Percentiles rank a stretch among this genome's conserved stretches.
phyloP scores from a whole-genome alignment of 2,329 filamentous ascomycete genomes.

The Trichoderma lentiforme region DNA sequence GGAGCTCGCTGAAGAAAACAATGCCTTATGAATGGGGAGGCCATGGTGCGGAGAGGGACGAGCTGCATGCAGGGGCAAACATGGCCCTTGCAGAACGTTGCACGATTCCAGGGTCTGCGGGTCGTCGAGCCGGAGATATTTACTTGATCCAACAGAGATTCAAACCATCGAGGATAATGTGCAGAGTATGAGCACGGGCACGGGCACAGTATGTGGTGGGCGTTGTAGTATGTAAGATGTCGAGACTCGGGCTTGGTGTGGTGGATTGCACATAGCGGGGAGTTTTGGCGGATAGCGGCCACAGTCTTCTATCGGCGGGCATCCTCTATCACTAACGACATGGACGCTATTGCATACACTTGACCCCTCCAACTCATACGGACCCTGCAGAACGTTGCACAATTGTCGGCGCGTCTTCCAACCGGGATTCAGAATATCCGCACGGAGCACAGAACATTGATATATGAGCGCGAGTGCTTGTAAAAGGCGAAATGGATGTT shows the following conservation, averaged over 20 bases:
- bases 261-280: background rate
- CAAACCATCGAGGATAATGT: background rate
- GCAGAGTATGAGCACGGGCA: background rate
- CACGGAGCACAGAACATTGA: too few relatives aligned
- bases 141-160: background rate
- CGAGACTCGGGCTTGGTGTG: background rate
- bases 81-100: background rate
- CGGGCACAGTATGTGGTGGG: background rate
- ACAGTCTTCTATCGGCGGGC: background rate
- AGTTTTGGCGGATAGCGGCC: background rate
- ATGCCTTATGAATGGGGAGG: slow-evolving; percentile 12
- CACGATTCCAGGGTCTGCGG: background rate
- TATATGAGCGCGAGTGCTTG: too few relatives aligned
- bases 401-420: too few relatives aligned
- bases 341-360: too few relatives aligned
- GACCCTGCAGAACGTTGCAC: background rate
- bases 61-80: background rate
- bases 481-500: too few relatives aligned
- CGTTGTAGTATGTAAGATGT: too few relatives aligned
- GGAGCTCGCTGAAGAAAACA: slow-evolving; percentile 10
- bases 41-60: background rate
- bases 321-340: background rate
- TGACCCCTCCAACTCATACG: background rate
- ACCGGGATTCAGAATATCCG: too few relatives aligned
- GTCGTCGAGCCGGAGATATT: background rate